These are phyloP conservation scores for Gremmenia infestans DNA, from an alignment of 2,329 filamentous ascomycete genomes.

Conservation along the genomic window DNA sequence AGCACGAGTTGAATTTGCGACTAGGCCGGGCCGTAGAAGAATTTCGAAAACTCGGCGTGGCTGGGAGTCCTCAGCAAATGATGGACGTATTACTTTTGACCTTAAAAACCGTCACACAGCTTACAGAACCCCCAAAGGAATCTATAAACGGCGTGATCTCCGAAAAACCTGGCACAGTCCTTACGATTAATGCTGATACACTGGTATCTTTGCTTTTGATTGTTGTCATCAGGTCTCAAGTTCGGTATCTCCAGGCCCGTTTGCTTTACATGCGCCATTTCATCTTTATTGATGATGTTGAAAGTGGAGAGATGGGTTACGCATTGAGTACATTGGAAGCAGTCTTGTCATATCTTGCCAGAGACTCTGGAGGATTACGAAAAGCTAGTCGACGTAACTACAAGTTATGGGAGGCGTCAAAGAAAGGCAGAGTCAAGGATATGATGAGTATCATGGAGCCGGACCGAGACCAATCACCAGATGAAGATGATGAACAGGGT, in stretches of 20 bases:
- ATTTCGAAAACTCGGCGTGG: constrained; percentile 84
- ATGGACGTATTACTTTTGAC: constrained; percentile 35
- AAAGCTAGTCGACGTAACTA: constrained; percentile 83
- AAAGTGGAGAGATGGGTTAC: constrained; percentile 93
- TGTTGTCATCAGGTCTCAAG: constrained; percentile 86
- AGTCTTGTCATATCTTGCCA: constrained; percentile 79
- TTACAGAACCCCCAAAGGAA: constrained; percentile 47
- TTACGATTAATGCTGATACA: constrained; percentile 76
- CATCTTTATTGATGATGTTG: constrained; percentile 96
- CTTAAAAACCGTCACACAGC: constrained; percentile 74
- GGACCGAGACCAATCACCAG: constrained; percentile 33
- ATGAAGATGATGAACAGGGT: constrained; percentile 26
- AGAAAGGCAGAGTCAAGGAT: constrained; percentile 68
- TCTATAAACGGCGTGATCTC: constrained; percentile 24
- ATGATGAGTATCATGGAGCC: constrained; percentile 79
- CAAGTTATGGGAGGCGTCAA: constrained; percentile 80
- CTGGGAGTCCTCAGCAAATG: constrained; percentile 34
- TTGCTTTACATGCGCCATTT: constrained; percentile 96
- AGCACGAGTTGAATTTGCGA: constrained; percentile 73
- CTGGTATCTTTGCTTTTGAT: constrained; percentile 86
- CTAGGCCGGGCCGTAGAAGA: constrained; percentile 77
- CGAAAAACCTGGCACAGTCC: constrained; percentile 40
- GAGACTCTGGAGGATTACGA: constrained; percentile 75
- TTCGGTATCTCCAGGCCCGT: constrained; percentile 81
- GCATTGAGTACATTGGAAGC: constrained; percentile 94